Evolutionary conservation across 2,329 filamentous ascomycete species (phyloP).

Genomic region (Sporothrix humicola): DNA sequence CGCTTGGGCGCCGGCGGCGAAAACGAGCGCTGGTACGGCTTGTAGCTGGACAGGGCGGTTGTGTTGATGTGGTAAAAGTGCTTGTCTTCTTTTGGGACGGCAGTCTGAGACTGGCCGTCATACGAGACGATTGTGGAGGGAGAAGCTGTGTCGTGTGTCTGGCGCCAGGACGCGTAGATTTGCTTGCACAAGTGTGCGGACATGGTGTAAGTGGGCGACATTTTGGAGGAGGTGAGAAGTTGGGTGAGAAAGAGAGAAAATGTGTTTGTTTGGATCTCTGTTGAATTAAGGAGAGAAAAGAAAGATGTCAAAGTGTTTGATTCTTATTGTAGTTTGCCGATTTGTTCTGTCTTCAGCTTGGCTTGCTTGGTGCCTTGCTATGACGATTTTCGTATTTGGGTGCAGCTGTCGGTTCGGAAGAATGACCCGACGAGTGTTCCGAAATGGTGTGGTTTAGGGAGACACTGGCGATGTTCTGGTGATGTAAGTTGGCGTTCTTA

Average conservation of each 20-base stretch:
- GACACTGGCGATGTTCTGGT: constrained; percentile 8
- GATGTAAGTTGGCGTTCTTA: not conserved
- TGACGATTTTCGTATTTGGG: not conserved
- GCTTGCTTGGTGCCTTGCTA: no score
- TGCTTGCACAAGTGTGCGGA: constrained; percentile 66
- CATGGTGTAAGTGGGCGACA: constrained; percentile 67
- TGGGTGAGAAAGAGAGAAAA: constrained; percentile 6
- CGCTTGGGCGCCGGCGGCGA: constrained; percentile 44
- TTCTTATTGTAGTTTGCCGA: not conserved
- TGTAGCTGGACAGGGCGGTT: constrained; percentile 36
- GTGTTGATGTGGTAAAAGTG: constrained; percentile 29
- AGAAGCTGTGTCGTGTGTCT: constrained; percentile 49
- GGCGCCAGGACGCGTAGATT: constrained; percentile 64
- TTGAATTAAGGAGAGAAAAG: no score
- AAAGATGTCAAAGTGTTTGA: not conserved
- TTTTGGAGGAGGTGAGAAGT: constrained; percentile 40
- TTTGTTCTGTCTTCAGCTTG: not conserved
- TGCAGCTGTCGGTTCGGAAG: not conserved
- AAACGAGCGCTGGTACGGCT: constrained; percentile 24
- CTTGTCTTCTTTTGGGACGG: not conserved
- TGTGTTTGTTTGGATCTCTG: not conserved
- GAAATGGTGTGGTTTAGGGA: not conserved
- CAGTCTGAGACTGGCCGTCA: constrained; percentile 34
- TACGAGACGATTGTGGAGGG: constrained; percentile 43
- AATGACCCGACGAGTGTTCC: not conserved